Evolutionary conservation across 192 early-diverging fungal genomes (phyloP), one percentile per base, ranked within the genome.

Genomic region (Rhizoclosmatium sp.): DNA sequence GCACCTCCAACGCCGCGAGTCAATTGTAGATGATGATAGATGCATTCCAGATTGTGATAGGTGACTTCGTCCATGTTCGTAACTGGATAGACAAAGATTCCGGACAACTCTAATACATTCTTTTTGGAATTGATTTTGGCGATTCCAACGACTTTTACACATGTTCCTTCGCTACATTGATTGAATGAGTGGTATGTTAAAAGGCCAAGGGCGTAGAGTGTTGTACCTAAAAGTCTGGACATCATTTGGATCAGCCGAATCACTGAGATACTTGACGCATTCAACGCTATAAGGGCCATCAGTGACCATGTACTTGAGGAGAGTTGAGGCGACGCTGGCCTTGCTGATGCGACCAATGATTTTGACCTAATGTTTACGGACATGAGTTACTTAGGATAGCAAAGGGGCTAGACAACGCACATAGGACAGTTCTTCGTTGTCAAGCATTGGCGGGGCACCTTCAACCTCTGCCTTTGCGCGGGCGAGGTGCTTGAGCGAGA

Each of bases 221-320:
- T 21, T 60, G 44, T n/a, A 76, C 79, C 70, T 48, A 39, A 80
- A 75, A n/a, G 54, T 61, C 39, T 46, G 39, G 41, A 21, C 21
- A 47, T 78, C 59, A 9, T 65, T 51, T 16, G n/a, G 19, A 39
- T 71, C 66, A 16, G n/a, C 64, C 10, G 47, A 19, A 2, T 31
- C 42, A n/a, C 87, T 84, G 4, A 87, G 39, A 82, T 88, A 96
- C 70, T 89, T 85, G 68, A 87, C 89, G 40, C 89, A 90, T 47
- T 97, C 95, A 40, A 94, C 91, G 65, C 64, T 80, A 21, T 93
- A 92, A 16, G 94, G 92, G 19, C 95, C 95, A 82, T 97, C 96
- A 59, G 96, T 92, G 4, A 97, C 60, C 19, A 83, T 81, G 81
- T 93, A 97, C n/a, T 75, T 86, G 41, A 87, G 71, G 68, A 91